phyloP scores from a whole-genome alignment of 108 stramenopile species.

The Aurantiochytrium sp. region DNA sequence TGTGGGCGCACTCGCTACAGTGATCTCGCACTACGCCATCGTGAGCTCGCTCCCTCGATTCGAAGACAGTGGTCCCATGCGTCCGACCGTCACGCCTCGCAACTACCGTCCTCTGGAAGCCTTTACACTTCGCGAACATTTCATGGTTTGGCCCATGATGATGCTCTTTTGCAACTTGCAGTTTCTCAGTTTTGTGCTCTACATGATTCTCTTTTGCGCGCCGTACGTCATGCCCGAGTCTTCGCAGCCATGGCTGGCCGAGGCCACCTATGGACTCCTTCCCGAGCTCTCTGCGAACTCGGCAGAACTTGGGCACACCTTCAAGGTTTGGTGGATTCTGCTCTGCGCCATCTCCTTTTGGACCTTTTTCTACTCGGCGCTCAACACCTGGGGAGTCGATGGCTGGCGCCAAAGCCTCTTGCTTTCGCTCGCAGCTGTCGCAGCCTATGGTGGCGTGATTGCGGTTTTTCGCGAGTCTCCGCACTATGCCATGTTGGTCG shows the following conservation, averaged over 20 bases:
- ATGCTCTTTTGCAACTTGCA: conserved; percentile 4
- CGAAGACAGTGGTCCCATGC: not conserved
- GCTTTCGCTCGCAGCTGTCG: not conserved
- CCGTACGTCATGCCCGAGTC: not conserved
- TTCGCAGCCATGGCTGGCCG: not conserved
- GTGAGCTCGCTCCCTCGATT: not conserved
- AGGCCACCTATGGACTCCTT: not conserved
- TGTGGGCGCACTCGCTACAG: not conserved
- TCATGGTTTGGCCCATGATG: not conserved
- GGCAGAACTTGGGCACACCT: not conserved
- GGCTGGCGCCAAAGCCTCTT: not conserved
- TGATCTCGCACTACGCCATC: not conserved
- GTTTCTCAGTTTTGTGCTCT: not conserved
- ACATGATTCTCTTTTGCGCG: not conserved
- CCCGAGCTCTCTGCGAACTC: not conserved
- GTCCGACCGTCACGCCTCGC: not conserved
- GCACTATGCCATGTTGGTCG: not conserved
- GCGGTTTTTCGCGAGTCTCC: not conserved
- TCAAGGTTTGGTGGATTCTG: not conserved
- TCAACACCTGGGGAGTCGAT: not conserved
- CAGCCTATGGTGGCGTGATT: not conserved
- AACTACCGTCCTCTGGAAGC: not conserved
- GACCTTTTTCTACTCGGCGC: not conserved
- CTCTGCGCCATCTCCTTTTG: not conserved
- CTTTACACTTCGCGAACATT: not conserved